A percentile compares a stretch with the other conserved stretches of the same genome.
Evolutionary conservation across 2,329 filamentous ascomycete species (phyloP).

Genomic region (Verticillium nubilum): DNA sequence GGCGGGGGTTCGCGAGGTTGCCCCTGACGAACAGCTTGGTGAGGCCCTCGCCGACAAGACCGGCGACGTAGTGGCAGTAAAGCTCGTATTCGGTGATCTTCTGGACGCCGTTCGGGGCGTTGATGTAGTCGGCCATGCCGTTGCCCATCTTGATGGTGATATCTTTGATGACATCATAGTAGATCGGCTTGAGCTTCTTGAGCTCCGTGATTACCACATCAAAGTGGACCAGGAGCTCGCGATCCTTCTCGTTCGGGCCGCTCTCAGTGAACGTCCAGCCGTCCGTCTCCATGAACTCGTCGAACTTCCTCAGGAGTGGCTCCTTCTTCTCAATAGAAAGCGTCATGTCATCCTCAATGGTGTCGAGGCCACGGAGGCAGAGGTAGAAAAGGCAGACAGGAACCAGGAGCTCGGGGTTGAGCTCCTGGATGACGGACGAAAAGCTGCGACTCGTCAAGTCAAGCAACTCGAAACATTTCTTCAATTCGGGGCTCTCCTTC

Average conservation of each 20-base stretch:
- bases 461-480: slow-evolving; percentile 81
- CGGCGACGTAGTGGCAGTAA: slow-evolving; percentile 98
- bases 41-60: slow-evolving; percentile 89
- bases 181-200: slow-evolving; percentile 79
- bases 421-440: slow-evolving; percentile 85
- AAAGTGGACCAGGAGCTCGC: slow-evolving; percentile 88
- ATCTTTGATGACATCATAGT: slow-evolving; percentile 83
- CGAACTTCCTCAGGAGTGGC: slow-evolving; percentile 77
- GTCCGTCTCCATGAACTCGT: slow-evolving; percentile 70
- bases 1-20: slow-evolving; percentile 77
- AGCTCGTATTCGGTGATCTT: slow-evolving; percentile 87
- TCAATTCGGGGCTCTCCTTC: slow-evolving; percentile 69
- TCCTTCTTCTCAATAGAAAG: slow-evolving; percentile 78
- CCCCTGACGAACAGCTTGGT: slow-evolving; percentile 87
- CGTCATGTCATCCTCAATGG: slow-evolving; percentile 99
- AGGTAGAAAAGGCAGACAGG: slow-evolving; percentile 92
- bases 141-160: slow-evolving; percentile 95
- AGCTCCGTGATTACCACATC: slow-evolving; percentile 81
- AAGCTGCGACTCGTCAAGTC: slow-evolving; percentile 91
- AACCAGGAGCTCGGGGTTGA: slow-evolving; percentile 88
- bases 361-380: slow-evolving; percentile 85
- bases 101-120: slow-evolving; percentile 73
- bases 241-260: slow-evolving; percentile 88
- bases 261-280: slow-evolving; percentile 89
- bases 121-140: slow-evolving; percentile 96